Evolutionary conservation across 768 basidiomycete species (phyloP), one percentile per base, ranked within the genome.

Genomic region (Lentinula lateritia): DNA sequence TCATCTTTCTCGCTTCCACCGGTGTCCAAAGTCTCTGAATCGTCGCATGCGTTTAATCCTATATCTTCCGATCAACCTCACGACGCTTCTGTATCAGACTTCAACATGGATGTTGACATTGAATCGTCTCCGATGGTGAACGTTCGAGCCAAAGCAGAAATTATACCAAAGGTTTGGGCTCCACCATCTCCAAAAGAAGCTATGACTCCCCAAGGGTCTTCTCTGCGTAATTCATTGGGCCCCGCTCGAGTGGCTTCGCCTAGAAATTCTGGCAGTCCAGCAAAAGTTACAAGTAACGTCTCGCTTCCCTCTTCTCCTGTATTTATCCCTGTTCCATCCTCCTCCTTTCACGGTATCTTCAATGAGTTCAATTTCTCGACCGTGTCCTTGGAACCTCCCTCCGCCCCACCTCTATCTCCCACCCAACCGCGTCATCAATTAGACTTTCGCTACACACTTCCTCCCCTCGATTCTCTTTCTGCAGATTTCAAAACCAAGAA

Each of bases 401-500:
- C 61, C 20, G 28, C 60, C 58, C 60, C 66, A 12, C 63, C 58
- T 13, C 61, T 43, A 32, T 54, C 58, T 39, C 62, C 58, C 36
- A 45, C 65, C 20, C 66, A 66, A 58, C 70, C 67, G 28, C 71
- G 71, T 35, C 69, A 69, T 48, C 73, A 73, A 39, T 77, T 77
- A 61, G 72, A 73, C 43, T 76, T 76, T 23, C 63, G 68, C 1
- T 85, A 84, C 66, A 74, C 75, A 15, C 73, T 86, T 2, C 84
- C 85, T 2, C 76, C 78, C 32, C 71, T 81, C 48, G 82, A 78
- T 60, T 62, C 71, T 2, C 73, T 86, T 8, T 83, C 85, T 8
- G 66, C 75, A 0, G 82, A 84, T 61, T 80, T 79, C 67, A 71
- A 78, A 20, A 79, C 72, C 5, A 84, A 80, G 61, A 69, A 68